Evolutionary conservation across 371 early-diverging fungal genomes (phyloP), one percentile per base, ranked within the genome.

Genomic region (Dichotomocladium elegans): DNA sequence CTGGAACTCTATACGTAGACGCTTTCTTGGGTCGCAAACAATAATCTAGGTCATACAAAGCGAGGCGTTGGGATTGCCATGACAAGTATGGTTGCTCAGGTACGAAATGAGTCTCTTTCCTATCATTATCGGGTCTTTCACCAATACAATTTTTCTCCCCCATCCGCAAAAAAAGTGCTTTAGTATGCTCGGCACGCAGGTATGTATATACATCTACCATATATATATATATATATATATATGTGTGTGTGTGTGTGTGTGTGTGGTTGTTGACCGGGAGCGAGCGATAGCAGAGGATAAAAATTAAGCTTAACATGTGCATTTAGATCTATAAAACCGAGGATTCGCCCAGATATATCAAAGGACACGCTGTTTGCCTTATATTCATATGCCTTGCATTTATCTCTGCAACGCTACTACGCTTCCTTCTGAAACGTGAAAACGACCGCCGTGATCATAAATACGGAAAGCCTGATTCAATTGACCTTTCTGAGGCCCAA

Each of bases 1-100:
- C n/a, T n/a, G n/a, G n/a, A n/a, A n/a, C n/a, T n/a, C n/a, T n/a
- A n/a, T n/a, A n/a, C n/a, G n/a, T 42, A 59, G 15, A 72, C 76
- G 22, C 57, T 81, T 15, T 75, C 76, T 33, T 82, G 82, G 82
- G 51, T 80, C 2, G 70, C 78, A 5, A 81, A 82, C 57, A 82
- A 81, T 49, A 62, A 79, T 22, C 55, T 79, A 17, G 81, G 82
- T 7, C 79, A 79, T 43, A 81, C 81, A 0, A 81, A 81, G 43
- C 71, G 81, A 7, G 82, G 72, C 3, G 68, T 77, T 19, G 77
- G 68, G n/a, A 61, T 81, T 34, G 82, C 76, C 2, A 64, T 79
- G 67, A 62, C 71, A 3, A 75, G 71, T 53, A 79, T 69, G 51
- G 67, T 79, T 52, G 81, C 77, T 10, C 81, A 62, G 53, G 46